Percentiles rank a stretch among this genome's conserved stretches.
Evolutionary conservation across 1,284 basidiomycete genomes (phyloP).

Genomic region (Cryptococcus maquisensis): DNA sequence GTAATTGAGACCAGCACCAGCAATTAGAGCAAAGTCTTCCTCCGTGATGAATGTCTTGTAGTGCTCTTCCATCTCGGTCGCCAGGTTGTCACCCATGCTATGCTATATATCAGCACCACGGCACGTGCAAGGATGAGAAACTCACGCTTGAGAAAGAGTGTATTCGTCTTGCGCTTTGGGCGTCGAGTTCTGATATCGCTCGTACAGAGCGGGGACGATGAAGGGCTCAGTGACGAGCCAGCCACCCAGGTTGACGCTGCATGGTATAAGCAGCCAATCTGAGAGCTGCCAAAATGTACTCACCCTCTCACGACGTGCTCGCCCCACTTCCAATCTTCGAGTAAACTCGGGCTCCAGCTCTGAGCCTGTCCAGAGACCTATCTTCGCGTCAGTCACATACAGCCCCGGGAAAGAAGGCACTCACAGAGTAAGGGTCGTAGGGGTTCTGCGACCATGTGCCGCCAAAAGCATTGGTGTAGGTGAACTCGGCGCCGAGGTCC

Average conservation of each 20-base stretch:
- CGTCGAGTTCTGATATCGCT: conserved; percentile 49
- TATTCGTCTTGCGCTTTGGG: conserved; percentile 67
- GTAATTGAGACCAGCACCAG: conserved; percentile 69
- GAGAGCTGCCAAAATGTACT: conserved; percentile 1
- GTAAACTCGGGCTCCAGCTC: conserved; percentile 70
- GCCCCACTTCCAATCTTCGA: conserved; percentile 77
- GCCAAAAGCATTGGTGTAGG: conserved; percentile 71
- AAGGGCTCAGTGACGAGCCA: conserved; percentile 58
- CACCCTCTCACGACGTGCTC: conserved; percentile 58
- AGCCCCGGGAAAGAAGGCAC: conserved; percentile 29
- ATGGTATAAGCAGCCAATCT: conserved; percentile 11
- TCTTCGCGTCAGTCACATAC: neutral
- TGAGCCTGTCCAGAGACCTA: conserved; percentile 40
- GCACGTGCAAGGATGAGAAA: neutral
- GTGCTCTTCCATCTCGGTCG: conserved; percentile 62
- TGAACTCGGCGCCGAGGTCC: conserved; percentile 65
- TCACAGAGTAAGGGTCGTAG: conserved; percentile 57
- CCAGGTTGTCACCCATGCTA: conserved; percentile 59
- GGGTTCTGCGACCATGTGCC: conserved; percentile 67
- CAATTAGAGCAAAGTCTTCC: conserved; percentile 81
- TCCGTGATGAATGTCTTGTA: conserved; percentile 77
- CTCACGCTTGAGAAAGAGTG: conserved; percentile 54
- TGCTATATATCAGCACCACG: neutral
- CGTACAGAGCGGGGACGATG: conserved; percentile 72
- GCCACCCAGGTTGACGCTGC: conserved; percentile 77